phyloP scores from a whole-genome alignment of 345 rosid genomes.

The Euphorbia peplus region DNA sequence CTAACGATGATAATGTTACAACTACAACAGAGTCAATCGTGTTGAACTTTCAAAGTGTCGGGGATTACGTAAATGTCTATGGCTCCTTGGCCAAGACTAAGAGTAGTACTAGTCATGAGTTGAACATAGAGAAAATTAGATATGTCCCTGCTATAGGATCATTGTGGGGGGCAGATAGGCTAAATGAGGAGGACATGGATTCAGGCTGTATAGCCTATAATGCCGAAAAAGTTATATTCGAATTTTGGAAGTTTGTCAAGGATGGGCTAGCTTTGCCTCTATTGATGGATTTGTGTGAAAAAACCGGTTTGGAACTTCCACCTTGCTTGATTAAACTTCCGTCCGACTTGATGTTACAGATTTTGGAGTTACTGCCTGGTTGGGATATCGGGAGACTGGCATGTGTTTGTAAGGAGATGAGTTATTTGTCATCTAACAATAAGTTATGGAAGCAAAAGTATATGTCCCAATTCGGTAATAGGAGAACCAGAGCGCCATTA shows the following conservation, averaged over 20 bases:
- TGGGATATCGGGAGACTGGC: slow-evolving; percentile 41
- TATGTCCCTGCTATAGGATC: slow-evolving; percentile 39
- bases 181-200: slow-evolving; percentile 24
- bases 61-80: slow-evolving; percentile 48
- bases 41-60: slow-evolving; percentile 46
- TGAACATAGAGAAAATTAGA: slow-evolving; percentile 43
- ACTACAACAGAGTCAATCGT: slow-evolving; percentile 37
- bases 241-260: slow-evolving; percentile 72
- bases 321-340: slow-evolving; percentile 62
- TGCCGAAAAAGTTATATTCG: slow-evolving; percentile 39
- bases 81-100: slow-evolving; percentile 43
- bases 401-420: slow-evolving; percentile 23
- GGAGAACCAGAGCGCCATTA: not conserved
- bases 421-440: slow-evolving; percentile 16
- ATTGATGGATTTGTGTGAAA: slow-evolving; percentile 52
- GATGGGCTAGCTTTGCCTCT: slow-evolving; percentile 63
- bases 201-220: slow-evolving; percentile 11
- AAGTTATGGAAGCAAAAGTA: slow-evolving; percentile 27
- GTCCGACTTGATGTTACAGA: slow-evolving; percentile 56
- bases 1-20: slow-evolving; percentile 12
- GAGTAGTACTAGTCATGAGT: too few species aligned
- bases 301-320: slow-evolving; percentile 47
- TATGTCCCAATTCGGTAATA: slow-evolving; percentile 24
- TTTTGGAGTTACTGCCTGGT: slow-evolving; percentile 58
- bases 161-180: slow-evolving; percentile 29